Percentiles rank a stretch among this genome's conserved stretches.
Conservation (phyloP, 1,284 basidiomycete species). For the Cystobasidium slooffiae region DNA sequence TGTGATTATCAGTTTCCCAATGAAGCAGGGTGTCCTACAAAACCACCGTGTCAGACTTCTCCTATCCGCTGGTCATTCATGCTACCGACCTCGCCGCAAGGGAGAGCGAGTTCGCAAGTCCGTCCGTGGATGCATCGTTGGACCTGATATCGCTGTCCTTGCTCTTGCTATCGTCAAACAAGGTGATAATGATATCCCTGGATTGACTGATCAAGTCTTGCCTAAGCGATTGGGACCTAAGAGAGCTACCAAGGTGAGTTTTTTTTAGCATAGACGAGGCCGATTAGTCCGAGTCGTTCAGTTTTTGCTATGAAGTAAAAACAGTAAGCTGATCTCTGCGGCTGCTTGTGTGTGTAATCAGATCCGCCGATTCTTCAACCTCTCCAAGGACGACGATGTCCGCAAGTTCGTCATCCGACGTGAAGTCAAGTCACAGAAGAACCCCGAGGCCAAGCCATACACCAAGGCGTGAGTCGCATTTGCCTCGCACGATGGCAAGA, state of each 20-base stretch:
- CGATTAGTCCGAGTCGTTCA: too few relatives aligned
- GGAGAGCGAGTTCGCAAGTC: slow-evolving; percentile 99
- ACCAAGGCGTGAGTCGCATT: slow-evolving; percentile 84
- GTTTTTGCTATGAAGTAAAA: too few relatives aligned
- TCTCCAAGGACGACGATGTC: slow-evolving; percentile 97
- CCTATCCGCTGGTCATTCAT: slow-evolving; percentile 93
- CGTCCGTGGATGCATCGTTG: slow-evolving; percentile 93
- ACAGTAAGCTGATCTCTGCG: too few relatives aligned
- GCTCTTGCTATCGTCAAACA: slow-evolving; percentile 96
- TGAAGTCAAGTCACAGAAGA: slow-evolving; percentile 87
- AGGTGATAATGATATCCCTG: slow-evolving; percentile 88
- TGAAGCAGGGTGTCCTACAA: slow-evolving; percentile 98
- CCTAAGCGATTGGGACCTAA: slow-evolving; percentile 96
- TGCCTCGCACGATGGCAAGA: too few relatives aligned
- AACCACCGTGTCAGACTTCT: slow-evolving; percentile 93
- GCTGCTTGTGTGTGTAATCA: too few relatives aligned
- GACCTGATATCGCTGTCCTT: slow-evolving; percentile 92
- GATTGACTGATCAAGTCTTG: slow-evolving; percentile 87
- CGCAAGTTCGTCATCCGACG: slow-evolving; percentile 88
- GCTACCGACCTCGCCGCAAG: slow-evolving; percentile 89
- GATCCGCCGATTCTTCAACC: slow-evolving; percentile 97
- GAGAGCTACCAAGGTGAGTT: slow-evolving; percentile 88
- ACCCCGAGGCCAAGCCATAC: slow-evolving; percentile 91
- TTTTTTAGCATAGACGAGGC: too few relatives aligned
- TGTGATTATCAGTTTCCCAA: slow-evolving; percentile 74